Conservation (phyloP, 2,329 filamentous ascomycete species). For the Exophiala calicioides region DNA sequence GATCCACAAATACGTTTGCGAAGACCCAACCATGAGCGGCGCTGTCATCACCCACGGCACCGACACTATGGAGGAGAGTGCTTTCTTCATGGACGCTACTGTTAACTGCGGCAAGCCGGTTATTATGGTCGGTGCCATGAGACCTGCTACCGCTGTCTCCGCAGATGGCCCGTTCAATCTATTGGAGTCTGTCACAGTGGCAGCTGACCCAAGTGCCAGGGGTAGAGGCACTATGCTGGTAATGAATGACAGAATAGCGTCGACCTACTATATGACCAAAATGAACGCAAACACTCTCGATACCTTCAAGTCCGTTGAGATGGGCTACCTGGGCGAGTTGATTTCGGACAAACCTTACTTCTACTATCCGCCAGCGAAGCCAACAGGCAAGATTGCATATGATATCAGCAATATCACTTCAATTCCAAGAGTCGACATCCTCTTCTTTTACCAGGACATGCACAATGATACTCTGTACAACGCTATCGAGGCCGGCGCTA, state of each 20-base stretch:
- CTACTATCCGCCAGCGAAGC: conserved; percentile 57
- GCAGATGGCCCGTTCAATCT: conserved; percentile 66
- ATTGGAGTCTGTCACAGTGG: conserved; percentile 60
- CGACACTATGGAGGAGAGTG: conserved; percentile 64
- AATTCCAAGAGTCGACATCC: no score
- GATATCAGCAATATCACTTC: no score
- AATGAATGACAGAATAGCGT: conserved; percentile 63
- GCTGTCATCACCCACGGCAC: conserved; percentile 66
- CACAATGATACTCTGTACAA: no score
- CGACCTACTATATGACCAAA: conserved; percentile 62
- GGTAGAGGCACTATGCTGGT: conserved; percentile 61
- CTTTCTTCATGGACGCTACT: conserved; percentile 63
- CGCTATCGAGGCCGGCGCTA: no score
- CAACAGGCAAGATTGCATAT: conserved; percentile 52
- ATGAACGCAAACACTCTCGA: conserved; percentile 64
- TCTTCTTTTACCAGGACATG: no score
- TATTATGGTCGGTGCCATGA: conserved; percentile 63
- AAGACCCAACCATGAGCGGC: conserved; percentile 40
- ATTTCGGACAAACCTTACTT: conserved; percentile 61
- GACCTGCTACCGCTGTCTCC: conserved; percentile 62
- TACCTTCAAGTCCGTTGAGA: conserved; percentile 61
- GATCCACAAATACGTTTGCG: conserved; percentile 27
- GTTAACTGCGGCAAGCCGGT: conserved; percentile 61
- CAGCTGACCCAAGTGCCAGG: conserved; percentile 47
- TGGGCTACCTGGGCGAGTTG: conserved; percentile 60